Conservation (phyloP, 2,329 filamentous ascomycete genomes). For the Colletotrichum sp. region DNA sequence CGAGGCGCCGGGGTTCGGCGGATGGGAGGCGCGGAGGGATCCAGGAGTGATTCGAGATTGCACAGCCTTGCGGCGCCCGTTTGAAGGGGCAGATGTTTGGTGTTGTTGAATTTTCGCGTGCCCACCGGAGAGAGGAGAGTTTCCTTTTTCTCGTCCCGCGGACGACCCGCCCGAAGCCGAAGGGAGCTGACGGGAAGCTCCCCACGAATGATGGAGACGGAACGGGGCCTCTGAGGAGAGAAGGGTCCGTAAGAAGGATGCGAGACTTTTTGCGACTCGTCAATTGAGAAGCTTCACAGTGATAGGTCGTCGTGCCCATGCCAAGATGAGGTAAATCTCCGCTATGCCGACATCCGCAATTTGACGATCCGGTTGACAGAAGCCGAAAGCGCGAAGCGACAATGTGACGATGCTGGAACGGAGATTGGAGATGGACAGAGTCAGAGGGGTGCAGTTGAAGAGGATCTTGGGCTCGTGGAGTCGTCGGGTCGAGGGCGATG, state of each 20-base stretch:
- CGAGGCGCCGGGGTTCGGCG: not conserved
- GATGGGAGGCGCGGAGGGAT: not conserved
- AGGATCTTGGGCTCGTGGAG: not conserved
- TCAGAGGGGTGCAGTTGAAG: not conserved
- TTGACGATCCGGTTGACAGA: not conserved
- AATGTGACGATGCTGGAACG: not conserved
- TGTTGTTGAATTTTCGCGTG: not conserved
- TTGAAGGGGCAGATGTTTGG: conserved; percentile 13
- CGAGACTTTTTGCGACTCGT: not conserved
- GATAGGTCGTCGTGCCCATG: not conserved
- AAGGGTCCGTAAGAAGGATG: not conserved
- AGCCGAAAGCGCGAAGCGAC: not conserved
- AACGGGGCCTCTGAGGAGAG: not conserved
- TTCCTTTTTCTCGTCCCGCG: not conserved
- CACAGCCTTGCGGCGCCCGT: conserved; percentile 16
- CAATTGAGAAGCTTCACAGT: not conserved
- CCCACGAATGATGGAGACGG: not conserved
- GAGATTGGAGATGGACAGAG: not conserved
- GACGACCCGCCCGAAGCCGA: not conserved
- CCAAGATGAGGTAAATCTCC: not conserved
- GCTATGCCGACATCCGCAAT: not conserved
- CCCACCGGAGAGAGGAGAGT: not conserved
- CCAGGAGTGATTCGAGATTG: not conserved
- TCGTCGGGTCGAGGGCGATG: not conserved
- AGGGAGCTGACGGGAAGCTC: not conserved